Conservation (phyloP, 345 rosid genomes). For the Rhizophora apiculata region DNA sequence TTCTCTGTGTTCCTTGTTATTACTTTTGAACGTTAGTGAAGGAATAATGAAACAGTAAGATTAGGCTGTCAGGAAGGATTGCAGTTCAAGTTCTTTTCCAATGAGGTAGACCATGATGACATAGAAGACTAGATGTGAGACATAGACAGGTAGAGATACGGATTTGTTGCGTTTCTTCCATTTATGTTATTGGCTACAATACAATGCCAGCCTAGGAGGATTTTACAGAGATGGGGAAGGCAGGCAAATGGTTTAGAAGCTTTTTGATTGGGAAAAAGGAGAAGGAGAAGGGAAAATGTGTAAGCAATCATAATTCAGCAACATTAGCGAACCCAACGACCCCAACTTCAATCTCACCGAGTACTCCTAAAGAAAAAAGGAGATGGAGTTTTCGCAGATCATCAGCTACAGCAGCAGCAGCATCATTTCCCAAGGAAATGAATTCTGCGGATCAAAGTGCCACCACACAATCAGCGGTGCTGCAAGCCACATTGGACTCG, state of each 20-base stretch:
- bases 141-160: conserved; percentile 7
- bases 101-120: conserved; percentile 5
- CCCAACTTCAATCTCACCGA: conserved; percentile 39
- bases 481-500: conserved; percentile 9
- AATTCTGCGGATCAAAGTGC: conserved; percentile 12
- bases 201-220: conserved; percentile 17
- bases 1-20: too few relatives aligned
- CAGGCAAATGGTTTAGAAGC: conserved; percentile 73
- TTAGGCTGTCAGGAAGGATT: too few relatives aligned
- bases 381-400: conserved; percentile 93
- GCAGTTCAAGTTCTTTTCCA: conserved; percentile 29
- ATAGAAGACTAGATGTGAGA: conserved; percentile 15
- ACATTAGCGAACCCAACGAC: conserved; percentile 40
- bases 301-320: conserved; percentile 24
- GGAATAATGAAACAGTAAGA: conserved; percentile 21
- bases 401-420: conserved; percentile 55
- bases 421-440: conserved; percentile 26
- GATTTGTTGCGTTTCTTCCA: conserved; percentile 14
- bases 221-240: conserved; percentile 63
- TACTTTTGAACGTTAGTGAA: not conserved
- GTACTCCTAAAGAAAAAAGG: conserved; percentile 70
- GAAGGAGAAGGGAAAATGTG: conserved; percentile 25
- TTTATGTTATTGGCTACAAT: conserved; percentile 21
- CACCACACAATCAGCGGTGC: not conserved
- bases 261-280: conserved; percentile 76